Conservation (phyloP, 2,329 filamentous ascomycete species). For the Sclerotinia subarctica region DNA sequence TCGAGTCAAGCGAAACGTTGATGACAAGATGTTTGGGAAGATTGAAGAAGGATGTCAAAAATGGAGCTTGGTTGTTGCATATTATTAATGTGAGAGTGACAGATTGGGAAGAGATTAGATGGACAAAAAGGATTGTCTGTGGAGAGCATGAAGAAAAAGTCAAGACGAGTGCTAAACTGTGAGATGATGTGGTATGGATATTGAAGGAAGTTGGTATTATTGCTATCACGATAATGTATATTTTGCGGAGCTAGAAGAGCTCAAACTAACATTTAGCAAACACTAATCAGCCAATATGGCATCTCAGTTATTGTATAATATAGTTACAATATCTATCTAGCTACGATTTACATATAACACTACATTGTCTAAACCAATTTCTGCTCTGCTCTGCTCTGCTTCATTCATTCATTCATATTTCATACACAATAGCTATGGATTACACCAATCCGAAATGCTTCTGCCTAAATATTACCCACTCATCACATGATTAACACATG, state of each 20-base stretch:
- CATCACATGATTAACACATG: background rate
- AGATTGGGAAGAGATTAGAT: conserved; percentile 52
- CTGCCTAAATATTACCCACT: conserved; percentile 8
- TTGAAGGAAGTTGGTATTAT: conserved; percentile 25
- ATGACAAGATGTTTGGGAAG: conserved; percentile 50
- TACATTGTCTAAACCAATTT: background rate
- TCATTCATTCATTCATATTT: no score
- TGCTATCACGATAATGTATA: conserved; percentile 28
- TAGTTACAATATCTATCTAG: background rate
- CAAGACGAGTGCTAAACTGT: conserved; percentile 8
- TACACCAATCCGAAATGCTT: conserved; percentile 7
- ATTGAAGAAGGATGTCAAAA: conserved; percentile 45
- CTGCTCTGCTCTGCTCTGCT: background rate
- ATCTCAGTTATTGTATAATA: background rate
- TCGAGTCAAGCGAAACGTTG: conserved; percentile 37
- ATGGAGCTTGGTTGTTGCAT: conserved; percentile 42
- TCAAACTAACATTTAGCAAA: conserved; percentile 29
- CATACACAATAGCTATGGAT: background rate
- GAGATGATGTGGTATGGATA: conserved; percentile 16
- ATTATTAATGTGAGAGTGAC: conserved; percentile 52
- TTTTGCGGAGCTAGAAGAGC: conserved; percentile 21
- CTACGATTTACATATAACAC: background rate
- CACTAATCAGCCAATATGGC: conserved; percentile 21
- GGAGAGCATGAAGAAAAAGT: conserved; percentile 25
- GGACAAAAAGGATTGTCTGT: conserved; percentile 46